Evolutionary conservation across 495 filamentous ascomycete genomes (phyloP).

Genomic region (Penicillium argentinense): DNA sequence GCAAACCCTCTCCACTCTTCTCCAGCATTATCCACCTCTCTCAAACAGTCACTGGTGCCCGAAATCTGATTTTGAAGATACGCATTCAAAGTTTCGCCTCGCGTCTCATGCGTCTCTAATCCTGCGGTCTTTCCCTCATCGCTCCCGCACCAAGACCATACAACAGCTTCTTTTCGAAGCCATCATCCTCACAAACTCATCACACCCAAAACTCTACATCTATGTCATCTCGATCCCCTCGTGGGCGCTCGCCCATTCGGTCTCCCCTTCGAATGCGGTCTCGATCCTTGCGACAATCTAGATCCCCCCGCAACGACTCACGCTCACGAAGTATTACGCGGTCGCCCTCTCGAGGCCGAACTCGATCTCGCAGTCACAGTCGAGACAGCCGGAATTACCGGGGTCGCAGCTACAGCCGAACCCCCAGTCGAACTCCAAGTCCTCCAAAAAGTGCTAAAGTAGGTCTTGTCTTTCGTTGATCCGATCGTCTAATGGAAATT

Average conservation of each 20-base stretch:
- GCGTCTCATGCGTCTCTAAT: no score
- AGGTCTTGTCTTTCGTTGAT: conserved; percentile 12
- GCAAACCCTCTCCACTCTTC: no score
- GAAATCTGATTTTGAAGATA: no score
- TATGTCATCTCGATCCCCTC: conserved; percentile 28
- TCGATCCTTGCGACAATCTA: conserved; percentile 44
- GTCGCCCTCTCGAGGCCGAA: conserved; percentile 40
- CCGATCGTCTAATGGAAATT: no score
- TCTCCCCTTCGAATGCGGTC: conserved; percentile 25
- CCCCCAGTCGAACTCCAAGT: conserved; percentile 39
- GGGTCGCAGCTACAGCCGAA: conserved; percentile 49
- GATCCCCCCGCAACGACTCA: conserved; percentile 47
- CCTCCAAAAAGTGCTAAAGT: conserved; percentile 62
- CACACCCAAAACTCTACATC: background rate
- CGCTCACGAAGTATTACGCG: conserved; percentile 35
- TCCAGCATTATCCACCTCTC: no score
- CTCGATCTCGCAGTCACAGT: conserved; percentile 48
- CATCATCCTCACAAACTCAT: background rate
- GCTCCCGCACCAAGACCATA: background rate
- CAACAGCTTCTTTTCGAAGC: background rate
- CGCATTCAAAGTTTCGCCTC: no score
- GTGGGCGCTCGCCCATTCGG: conserved; percentile 22
- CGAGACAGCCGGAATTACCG: conserved; percentile 37
- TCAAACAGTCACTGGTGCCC: no score
- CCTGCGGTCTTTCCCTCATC: no score